A percentile compares a stretch with the other conserved stretches of the same genome.
Evolutionary conservation across 2,329 filamentous ascomycete species (phyloP).

Genomic region (Tolypocladium ovalisporum): DNA sequence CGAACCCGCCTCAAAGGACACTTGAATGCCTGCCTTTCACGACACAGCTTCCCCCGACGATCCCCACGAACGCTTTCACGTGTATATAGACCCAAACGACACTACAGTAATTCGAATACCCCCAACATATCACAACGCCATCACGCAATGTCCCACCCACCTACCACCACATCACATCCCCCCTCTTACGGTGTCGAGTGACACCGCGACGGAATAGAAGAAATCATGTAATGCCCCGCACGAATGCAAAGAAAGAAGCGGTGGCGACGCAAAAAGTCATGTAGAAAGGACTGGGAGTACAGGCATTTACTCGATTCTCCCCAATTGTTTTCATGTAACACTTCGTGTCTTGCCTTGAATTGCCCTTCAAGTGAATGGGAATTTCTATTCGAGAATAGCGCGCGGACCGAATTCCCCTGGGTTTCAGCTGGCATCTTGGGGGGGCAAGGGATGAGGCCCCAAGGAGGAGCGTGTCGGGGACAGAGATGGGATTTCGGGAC

Average conservation of each 20-base stretch:
- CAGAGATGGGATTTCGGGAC: not conserved
- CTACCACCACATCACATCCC: constrained; percentile 1
- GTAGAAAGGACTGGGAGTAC: constrained; percentile 30
- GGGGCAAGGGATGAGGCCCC: not conserved
- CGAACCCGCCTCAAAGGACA: not conserved
- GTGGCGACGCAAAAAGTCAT: constrained; percentile 28
- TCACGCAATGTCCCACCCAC: constrained; percentile 7
- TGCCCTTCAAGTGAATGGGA: constrained; percentile 25
- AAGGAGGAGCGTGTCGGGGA: not conserved
- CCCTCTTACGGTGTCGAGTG: constrained; percentile 12
- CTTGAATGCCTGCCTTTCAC: constrained; percentile 8
- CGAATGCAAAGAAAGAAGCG: constrained; percentile 16
- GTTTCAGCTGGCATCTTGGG: not conserved
- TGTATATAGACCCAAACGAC: constrained; percentile 27
- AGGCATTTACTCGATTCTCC: constrained; percentile 16
- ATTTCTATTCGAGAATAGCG: constrained; percentile 2
- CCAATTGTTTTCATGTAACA: constrained; percentile 8
- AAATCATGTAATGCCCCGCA: constrained; percentile 29
- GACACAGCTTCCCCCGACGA: constrained; percentile 22
- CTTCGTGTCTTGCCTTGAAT: constrained; percentile 12
- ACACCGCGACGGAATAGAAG: constrained; percentile 26
- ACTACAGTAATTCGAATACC: constrained; percentile 29
- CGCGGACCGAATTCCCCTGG: not conserved
- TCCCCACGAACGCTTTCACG: constrained; percentile 24
- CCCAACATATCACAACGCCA: constrained; percentile 15